phyloP scores from a whole-genome alignment of 1,284 basidiomycete species.

The Cryptococcus sp. region DNA sequence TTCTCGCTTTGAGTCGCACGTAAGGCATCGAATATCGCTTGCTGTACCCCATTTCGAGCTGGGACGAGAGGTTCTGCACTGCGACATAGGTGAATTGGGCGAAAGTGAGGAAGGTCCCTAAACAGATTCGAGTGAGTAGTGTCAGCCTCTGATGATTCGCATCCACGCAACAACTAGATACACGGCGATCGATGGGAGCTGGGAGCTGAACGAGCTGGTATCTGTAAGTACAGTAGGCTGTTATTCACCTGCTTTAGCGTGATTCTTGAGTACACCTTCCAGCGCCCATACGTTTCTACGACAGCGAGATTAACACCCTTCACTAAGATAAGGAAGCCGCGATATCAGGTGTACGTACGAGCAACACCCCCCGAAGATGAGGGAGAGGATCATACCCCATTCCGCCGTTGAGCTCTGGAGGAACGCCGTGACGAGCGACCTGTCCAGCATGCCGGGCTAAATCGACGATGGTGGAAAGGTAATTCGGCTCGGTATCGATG shows the following conservation, averaged over 20 bases:
- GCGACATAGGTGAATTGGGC: conserved; percentile 78
- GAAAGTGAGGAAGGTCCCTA: conserved; percentile 80
- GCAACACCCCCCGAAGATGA: conserved; percentile 82
- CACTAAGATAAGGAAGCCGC: conserved; percentile 1
- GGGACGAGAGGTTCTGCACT: conserved; percentile 53
- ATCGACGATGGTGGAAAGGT: background rate
- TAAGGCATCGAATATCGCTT: conserved; percentile 3
- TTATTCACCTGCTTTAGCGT: conserved; percentile 66
- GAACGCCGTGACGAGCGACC: conserved; percentile 10
- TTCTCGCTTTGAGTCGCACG: conserved; percentile 54
- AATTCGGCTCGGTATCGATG: background rate
- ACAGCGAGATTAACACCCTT: conserved; percentile 9
- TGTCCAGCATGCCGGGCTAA: conserved; percentile 16
- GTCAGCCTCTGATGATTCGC: conserved; percentile 23
- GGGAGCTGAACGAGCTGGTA: background rate
- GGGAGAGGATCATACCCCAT: conserved; percentile 63
- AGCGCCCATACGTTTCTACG: conserved; percentile 57
- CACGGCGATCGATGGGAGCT: background rate
- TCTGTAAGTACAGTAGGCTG: no score
- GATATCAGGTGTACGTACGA: conserved; percentile 57
- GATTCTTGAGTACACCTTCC: conserved; percentile 63
- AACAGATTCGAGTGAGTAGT: conserved; percentile 4
- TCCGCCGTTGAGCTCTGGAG: conserved; percentile 44
- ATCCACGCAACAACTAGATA: background rate
- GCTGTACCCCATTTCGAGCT: conserved; percentile 30